A percentile compares a stretch with the other conserved stretches of the same genome.
Evolutionary conservation across 495 filamentous ascomycete species (phyloP).

Genomic region (Penicillium coffeae): DNA sequence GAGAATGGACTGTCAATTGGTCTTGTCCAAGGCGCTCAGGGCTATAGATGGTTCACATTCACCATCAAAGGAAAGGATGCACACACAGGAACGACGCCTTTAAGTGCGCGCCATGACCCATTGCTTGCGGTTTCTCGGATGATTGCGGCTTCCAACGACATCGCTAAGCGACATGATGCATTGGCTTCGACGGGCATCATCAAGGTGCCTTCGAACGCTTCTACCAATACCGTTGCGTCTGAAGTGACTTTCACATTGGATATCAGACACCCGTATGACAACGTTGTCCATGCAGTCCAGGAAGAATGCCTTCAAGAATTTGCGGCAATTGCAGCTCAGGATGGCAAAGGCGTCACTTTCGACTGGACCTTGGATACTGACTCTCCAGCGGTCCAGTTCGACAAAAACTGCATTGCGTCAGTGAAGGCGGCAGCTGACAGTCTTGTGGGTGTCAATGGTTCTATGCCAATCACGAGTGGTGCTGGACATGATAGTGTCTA

Average conservation of each 20-base stretch:
- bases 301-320: slow-evolving; percentile 44
- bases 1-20: slow-evolving; percentile 54
- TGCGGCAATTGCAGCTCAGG: slow-evolving; percentile 43
- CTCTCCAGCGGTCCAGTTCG: slow-evolving; percentile 60
- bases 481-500: slow-evolving; percentile 61
- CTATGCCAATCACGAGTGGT: slow-evolving; percentile 46
- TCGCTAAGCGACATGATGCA: slow-evolving; percentile 48
- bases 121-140: slow-evolving; percentile 61
- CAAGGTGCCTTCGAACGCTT: slow-evolving; percentile 51
- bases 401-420: slow-evolving; percentile 57
- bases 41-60: slow-evolving; percentile 61
- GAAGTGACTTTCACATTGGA: slow-evolving; percentile 65
- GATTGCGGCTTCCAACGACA: slow-evolving; percentile 58
- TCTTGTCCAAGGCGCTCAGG: slow-evolving; percentile 60
- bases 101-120: slow-evolving; percentile 50
- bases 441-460: slow-evolving; percentile 34
- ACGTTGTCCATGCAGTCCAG: slow-evolving; percentile 50
- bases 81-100: slow-evolving; percentile 72
- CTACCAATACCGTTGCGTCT: slow-evolving; percentile 69
- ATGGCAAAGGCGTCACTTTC: slow-evolving; percentile 44
- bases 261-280: slow-evolving; percentile 58
- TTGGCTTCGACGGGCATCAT: slow-evolving; percentile 68
- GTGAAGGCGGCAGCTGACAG: slow-evolving; percentile 54
- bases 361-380: slow-evolving; percentile 54
- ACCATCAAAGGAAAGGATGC: slow-evolving; percentile 58